These are phyloP conservation scores for Lactarius trivialis DNA, from an alignment of 768 basidiomycete species.

Conservation along the genomic window DNA sequence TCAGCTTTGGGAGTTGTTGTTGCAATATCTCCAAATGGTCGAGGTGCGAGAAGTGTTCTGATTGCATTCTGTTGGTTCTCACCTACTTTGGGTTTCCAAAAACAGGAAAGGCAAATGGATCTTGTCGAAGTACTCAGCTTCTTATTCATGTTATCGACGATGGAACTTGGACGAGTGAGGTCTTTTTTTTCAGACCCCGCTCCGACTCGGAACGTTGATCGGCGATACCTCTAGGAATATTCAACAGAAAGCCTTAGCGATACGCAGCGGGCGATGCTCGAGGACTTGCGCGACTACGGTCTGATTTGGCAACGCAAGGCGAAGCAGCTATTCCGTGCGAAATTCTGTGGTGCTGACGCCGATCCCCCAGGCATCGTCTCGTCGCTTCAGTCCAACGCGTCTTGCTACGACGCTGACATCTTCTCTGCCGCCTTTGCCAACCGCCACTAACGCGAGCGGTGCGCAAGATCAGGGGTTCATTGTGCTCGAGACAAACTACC, in stretches of 20 bases:
- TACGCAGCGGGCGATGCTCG: slow-evolving; percentile 80
- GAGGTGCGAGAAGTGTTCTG: slow-evolving; percentile 46
- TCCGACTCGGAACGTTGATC: slow-evolving; percentile 8
- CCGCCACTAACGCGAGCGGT: slow-evolving; percentile 47
- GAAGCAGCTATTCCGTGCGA: neutral
- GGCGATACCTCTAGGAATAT: slow-evolving; percentile 60
- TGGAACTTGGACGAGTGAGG: slow-evolving; percentile 84
- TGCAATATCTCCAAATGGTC: slow-evolving; percentile 82
- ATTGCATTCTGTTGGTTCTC: neutral
- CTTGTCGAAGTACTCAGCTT: slow-evolving; percentile 90
- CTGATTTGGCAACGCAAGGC: slow-evolving; percentile 85
- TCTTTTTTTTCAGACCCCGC: slow-evolving; percentile 10
- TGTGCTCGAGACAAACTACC: slow-evolving; percentile 96
- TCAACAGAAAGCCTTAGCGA: slow-evolving; percentile 72
- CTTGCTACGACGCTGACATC: slow-evolving; percentile 93
- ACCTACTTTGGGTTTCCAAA: neutral
- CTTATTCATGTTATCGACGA: slow-evolving; percentile 94
- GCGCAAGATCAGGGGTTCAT: slow-evolving; percentile 81
- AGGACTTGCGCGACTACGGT: slow-evolving; percentile 91
- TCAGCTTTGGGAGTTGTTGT: slow-evolving; percentile 90
- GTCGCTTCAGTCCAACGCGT: slow-evolving; percentile 89
- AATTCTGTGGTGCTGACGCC: neutral
- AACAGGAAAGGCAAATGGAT: slow-evolving; percentile 81
- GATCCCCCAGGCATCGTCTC: slow-evolving; percentile 52
- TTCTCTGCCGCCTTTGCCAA: slow-evolving; percentile 73